Conservation (phyloP, 495 filamentous ascomycete genomes). For the Talaromyces wortmannii region DNA sequence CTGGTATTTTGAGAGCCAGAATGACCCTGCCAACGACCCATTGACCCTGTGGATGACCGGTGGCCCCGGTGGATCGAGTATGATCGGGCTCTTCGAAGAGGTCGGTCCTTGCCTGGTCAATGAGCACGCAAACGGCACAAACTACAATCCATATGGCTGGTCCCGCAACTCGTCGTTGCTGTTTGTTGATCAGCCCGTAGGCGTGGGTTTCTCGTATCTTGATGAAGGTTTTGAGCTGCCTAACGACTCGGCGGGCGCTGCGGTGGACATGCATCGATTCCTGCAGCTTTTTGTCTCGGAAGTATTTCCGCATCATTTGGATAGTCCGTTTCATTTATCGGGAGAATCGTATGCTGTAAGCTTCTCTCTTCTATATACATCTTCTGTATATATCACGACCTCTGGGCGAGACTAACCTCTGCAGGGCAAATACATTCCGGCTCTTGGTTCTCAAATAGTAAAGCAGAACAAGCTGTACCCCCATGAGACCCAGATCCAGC, state of each 20-base stretch:
- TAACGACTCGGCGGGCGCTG: slow-evolving; percentile 16
- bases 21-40: slow-evolving; percentile 42
- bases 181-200: slow-evolving; percentile 39
- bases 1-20: slow-evolving; percentile 54
- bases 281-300: slow-evolving; percentile 32
- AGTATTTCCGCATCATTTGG: slow-evolving; percentile 26
- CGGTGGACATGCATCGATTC: slow-evolving; percentile 33
- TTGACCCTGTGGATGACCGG: slow-evolving; percentile 55
- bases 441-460: slow-evolving; percentile 25
- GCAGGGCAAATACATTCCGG: slow-evolving; percentile 31
- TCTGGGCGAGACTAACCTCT: slow-evolving; percentile 3
- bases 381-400: background rate
- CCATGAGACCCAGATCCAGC: slow-evolving; percentile 16
- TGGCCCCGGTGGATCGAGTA: slow-evolving; percentile 33
- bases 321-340: slow-evolving; percentile 22
- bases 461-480: slow-evolving; percentile 25
- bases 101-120: slow-evolving; percentile 37
- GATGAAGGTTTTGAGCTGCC: slow-evolving; percentile 22
- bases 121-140: slow-evolving; percentile 26
- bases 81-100: slow-evolving; percentile 31
- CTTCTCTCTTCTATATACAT: background rate
- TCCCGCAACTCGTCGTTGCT: slow-evolving; percentile 36
- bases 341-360: slow-evolving; percentile 29
- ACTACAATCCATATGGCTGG: slow-evolving; percentile 41
- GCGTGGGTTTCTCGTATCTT: slow-evolving; percentile 36